These are phyloP conservation scores for Aspergillus jensenii DNA, from an alignment of 2,329 filamentous ascomycete species.

Conservation along the genomic window DNA sequence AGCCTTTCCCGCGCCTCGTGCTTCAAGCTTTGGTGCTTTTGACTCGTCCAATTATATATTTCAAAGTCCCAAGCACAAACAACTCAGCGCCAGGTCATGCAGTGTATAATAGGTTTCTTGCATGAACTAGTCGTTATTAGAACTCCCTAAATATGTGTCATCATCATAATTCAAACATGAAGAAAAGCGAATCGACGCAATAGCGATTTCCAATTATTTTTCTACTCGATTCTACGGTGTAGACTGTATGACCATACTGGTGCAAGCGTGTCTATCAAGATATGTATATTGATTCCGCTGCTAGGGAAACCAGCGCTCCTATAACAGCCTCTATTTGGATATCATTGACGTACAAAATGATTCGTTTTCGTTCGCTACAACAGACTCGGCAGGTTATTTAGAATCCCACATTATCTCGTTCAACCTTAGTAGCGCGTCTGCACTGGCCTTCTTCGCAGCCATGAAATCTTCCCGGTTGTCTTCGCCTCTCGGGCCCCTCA, in stretches of 20 bases:
- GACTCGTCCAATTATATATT: background rate
- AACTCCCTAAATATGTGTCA: too few species aligned
- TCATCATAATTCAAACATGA: too few species aligned
- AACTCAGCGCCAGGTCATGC: too few species aligned
- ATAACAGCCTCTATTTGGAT: background rate
- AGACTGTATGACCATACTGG: background rate
- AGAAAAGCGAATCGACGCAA: too few species aligned
- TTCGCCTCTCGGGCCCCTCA: constrained; percentile 40
- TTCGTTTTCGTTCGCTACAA: background rate
- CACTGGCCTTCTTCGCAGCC: constrained; percentile 46
- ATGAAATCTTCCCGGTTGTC: constrained; percentile 48
- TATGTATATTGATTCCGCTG: background rate
- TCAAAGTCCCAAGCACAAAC: too few species aligned
- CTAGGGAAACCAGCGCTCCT: background rate
- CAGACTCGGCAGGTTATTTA: constrained; percentile 19
- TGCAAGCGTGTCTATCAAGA: background rate
- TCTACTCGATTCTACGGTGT: too few species aligned
- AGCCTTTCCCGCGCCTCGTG: too few species aligned
- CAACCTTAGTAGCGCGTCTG: constrained; percentile 44
- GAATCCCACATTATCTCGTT: constrained; percentile 52
- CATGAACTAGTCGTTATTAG: too few species aligned
- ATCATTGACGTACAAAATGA: background rate
- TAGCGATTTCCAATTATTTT: too few species aligned
- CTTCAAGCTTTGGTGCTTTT: too few species aligned
- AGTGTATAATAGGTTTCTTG: too few species aligned